phyloP scores from a whole-genome alignment of 1,284 basidiomycete species.

The Pseudomicrostroma phylloplanum region DNA sequence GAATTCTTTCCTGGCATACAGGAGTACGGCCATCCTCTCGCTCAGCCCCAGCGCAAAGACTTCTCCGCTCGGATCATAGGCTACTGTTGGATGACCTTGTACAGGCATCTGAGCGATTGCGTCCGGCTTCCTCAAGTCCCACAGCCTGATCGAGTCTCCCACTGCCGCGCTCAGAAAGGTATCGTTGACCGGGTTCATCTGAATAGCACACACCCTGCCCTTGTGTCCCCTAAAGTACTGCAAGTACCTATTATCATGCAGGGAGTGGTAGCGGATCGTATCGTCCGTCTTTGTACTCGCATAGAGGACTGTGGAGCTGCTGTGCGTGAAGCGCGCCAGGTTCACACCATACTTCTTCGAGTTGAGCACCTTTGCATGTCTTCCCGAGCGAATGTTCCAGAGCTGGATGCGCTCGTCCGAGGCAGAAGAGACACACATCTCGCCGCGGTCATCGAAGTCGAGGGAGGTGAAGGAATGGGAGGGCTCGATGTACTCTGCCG shows the following conservation, averaged over 20 bases:
- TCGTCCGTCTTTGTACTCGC: conserved; percentile 91
- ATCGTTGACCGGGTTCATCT: conserved; percentile 87
- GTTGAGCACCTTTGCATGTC: conserved; percentile 62
- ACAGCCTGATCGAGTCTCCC: conserved; percentile 90
- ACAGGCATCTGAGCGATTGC: conserved; percentile 58
- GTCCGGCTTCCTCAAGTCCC: conserved; percentile 83
- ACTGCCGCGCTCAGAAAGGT: conserved; percentile 89
- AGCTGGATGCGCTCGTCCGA: conserved; percentile 88
- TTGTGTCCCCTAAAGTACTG: conserved; percentile 94
- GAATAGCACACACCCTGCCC: conserved; percentile 73
- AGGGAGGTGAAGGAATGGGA: conserved; percentile 65
- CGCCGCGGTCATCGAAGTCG: conserved; percentile 83
- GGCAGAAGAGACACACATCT: conserved; percentile 75
- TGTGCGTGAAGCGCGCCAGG: conserved; percentile 88
- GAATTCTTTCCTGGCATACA: conserved; percentile 77
- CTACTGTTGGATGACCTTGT: conserved; percentile 68
- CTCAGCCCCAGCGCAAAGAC: conserved; percentile 92
- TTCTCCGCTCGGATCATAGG: conserved; percentile 80
- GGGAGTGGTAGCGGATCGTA: conserved; percentile 84
- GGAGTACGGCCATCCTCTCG: conserved; percentile 34
- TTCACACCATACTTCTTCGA: conserved; percentile 97
- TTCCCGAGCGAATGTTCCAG: conserved; percentile 76
- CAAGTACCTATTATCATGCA: conserved; percentile 92
- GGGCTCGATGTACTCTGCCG: conserved; percentile 47
- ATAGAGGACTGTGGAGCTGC: conserved; percentile 73